Evolutionary conservation across 768 basidiomycete species (phyloP), one percentile per base, ranked within the genome.

Genomic region (Boletales sp.): DNA sequence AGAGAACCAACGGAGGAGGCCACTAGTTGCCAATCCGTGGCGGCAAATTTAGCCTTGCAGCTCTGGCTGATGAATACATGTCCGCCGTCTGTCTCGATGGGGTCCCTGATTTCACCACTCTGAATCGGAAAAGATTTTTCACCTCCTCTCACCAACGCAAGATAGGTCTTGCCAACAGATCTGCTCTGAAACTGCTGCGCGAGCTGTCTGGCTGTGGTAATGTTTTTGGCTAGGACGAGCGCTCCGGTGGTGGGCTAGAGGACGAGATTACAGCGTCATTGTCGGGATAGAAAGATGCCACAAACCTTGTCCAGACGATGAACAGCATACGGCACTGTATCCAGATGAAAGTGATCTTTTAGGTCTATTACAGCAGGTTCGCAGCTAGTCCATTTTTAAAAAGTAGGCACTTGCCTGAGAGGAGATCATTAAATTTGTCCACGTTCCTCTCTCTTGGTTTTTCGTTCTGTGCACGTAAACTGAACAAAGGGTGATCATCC

Each of bases 241-340:
- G 74, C 75, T 21, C 86, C 86, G 1, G 86, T 87, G 1, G 84
- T 86, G 2, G 71, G 64, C 86, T 87, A 42, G 6, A 10, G 35
- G 39, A 19, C 8, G 12, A 47, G 37, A 30, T 59, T 14, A 47
- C 36, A 12, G 24, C 18, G 30, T 34, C 18, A n/a, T 11, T 4
- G n/a, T 38, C 6, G 37, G 35, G 5, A 19, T 27, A 15, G 13
- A 44, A 21, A 47, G 37, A 14, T 8, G 39, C 19, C 14, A 54
- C 62, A 14, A 21, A 81, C 86, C 72, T 83, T 84, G 69, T 87
- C 85, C 5, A 87, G 73, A 13, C 86, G 77, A 60, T 87, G 86
- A 18, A 86, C 76, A 7, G 78, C 69, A 46, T 70, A 70, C 8
- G 78, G 82, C n/a, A 64, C 51, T 21, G 48, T 55, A 14, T 60